Evolutionary conservation across 140 eudicot genomes (phyloP).

Genomic region (Stevia rebaudiana): DNA sequence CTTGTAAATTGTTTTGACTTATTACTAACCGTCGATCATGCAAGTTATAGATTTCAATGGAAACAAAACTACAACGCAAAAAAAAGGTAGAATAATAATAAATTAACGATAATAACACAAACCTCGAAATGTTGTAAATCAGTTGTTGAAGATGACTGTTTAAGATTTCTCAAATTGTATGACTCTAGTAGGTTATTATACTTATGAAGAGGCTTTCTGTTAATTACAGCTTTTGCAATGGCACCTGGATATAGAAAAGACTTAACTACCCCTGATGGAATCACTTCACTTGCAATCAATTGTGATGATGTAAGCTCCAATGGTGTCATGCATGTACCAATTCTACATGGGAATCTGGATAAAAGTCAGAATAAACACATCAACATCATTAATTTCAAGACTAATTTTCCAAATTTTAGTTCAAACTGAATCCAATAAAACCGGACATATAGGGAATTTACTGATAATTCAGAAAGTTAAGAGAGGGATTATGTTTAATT

Average conservation of each 20-base stretch:
- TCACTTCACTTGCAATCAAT: conserved; percentile 47
- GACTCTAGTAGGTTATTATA: conserved; percentile 33
- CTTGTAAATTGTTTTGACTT: neutral
- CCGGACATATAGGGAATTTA: neutral
- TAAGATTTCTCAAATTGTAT: conserved; percentile 32
- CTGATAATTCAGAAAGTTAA: neutral
- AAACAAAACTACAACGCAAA: neutral
- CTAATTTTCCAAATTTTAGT: neutral
- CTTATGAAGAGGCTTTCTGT: conserved; percentile 39
- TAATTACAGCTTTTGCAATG: conserved; percentile 37
- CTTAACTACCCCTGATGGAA: conserved; percentile 52
- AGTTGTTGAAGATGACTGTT: conserved; percentile 16
- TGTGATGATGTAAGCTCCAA: conserved; percentile 52
- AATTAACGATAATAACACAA: conserved; percentile 3
- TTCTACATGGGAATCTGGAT: conserved; percentile 72
- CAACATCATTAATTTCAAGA: neutral
- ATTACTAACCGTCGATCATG: neutral
- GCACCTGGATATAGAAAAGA: conserved; percentile 66
- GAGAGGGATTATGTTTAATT: neutral
- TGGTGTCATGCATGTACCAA: conserved; percentile 64
- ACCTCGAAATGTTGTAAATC: conserved; percentile 78
- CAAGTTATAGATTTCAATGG: neutral
- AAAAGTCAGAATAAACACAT: neutral
- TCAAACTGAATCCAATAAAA: neutral
- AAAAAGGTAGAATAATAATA: too few relatives aligned